These are phyloP conservation scores for Jimgerdemannia flammicorona DNA, from an alignment of 192 early-diverging fungal species.

Conservation along the genomic window DNA sequence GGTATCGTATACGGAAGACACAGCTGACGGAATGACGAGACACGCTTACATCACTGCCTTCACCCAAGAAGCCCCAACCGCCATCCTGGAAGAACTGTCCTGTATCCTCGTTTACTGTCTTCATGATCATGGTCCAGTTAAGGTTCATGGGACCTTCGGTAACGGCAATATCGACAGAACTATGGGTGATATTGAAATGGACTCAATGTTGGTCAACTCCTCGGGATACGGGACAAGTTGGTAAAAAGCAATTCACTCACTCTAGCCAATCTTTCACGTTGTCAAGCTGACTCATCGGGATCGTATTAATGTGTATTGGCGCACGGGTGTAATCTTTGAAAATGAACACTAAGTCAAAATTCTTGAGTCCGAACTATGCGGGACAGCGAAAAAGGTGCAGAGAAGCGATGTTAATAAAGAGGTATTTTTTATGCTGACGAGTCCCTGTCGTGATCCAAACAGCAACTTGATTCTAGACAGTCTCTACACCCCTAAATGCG, in stretches of 20 bases:
- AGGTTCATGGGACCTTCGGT: conserved; percentile 93
- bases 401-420: background rate
- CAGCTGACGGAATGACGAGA: background rate
- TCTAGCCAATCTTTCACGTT: conserved; percentile 96
- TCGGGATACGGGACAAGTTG: background rate
- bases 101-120: conserved; percentile 92
- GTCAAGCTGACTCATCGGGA: conserved; percentile 88
- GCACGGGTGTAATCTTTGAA: conserved; percentile 90
- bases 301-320: conserved; percentile 94
- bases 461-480: no score
- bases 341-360: conserved; percentile 98
- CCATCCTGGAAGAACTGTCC: conserved; percentile 87
- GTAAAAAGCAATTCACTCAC: conserved; percentile 27
- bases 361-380: conserved; percentile 88
- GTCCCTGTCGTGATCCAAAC: no score
- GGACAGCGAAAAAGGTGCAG: background rate
- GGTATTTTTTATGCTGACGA: no score
- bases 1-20: no score
- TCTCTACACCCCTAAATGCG: no score
- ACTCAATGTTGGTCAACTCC: background rate
- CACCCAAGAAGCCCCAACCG: conserved; percentile 88
- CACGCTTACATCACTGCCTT: conserved; percentile 53
- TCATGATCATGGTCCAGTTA: conserved; percentile 98
- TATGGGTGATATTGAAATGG: conserved; percentile 16
- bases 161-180: conserved; percentile 87